phyloP scores from a whole-genome alignment of 2,329 filamentous ascomycete species.

The Neopestalotiopsis clavispora region DNA sequence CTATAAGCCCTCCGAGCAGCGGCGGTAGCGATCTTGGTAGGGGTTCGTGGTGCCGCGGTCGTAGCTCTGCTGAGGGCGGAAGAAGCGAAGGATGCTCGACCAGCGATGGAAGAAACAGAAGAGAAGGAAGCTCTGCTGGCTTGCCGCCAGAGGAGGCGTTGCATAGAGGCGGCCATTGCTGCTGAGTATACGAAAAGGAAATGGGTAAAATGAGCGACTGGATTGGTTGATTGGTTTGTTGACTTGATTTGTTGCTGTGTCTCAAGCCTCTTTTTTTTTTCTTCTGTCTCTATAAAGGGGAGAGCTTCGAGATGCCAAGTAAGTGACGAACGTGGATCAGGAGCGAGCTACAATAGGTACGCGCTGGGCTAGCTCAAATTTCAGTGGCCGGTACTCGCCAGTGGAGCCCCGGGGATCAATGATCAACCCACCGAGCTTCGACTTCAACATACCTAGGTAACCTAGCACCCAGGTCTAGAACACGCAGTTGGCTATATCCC shows the following conservation, averaged over 20 bases:
- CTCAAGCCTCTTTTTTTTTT: slow-evolving; percentile 14
- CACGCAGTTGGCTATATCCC: background rate
- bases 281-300: background rate
- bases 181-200: background rate
- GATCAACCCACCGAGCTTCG: background rate
- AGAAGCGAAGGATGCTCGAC: slow-evolving; percentile 8
- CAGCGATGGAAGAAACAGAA: slow-evolving; percentile 8
- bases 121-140: slow-evolving; percentile 18
- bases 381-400: background rate
- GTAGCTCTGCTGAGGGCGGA: slow-evolving; percentile 9
- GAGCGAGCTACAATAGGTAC: background rate
- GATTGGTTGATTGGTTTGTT: background rate
- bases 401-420: background rate
- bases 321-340: background rate
- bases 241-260: background rate
- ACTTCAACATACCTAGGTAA: background rate
- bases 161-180: slow-evolving; percentile 27
- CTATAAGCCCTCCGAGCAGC: slow-evolving; percentile 43
- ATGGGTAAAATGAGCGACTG: background rate
- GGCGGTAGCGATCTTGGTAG: slow-evolving; percentile 1
- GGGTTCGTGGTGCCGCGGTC: background rate
- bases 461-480: background rate
- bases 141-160: slow-evolving; percentile 30
- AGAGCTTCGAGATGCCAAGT: background rate
- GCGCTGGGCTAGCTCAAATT: background rate